These are phyloP conservation scores for Suhomyces yuchorum DNA, from an alignment of 1,139 yeast genomes.

Conservation along the genomic window DNA sequence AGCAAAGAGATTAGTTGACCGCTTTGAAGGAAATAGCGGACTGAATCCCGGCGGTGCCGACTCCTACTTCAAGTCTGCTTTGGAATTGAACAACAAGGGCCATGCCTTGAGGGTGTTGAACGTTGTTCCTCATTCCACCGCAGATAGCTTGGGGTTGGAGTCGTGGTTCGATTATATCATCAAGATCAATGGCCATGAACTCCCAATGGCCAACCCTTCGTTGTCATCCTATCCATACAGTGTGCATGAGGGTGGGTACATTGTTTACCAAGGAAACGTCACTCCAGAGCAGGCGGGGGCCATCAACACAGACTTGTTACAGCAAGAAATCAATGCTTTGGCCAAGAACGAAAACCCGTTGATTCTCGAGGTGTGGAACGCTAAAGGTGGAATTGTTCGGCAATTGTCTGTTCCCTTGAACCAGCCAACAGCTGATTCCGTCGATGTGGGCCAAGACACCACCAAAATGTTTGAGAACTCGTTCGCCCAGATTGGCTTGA, in stretches of 20 bases:
- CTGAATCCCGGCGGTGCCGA: slow-evolving; percentile 39
- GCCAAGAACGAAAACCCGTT: slow-evolving; percentile 42
- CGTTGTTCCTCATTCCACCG: slow-evolving; percentile 45
- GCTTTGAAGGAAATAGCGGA: slow-evolving; percentile 55
- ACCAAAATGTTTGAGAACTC: slow-evolving; percentile 23
- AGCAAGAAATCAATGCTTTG: slow-evolving; percentile 38
- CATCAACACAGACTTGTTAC: slow-evolving; percentile 36
- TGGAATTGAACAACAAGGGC: slow-evolving; percentile 44
- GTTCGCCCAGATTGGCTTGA: slow-evolving; percentile 56
- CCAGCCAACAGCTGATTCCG: slow-evolving; percentile 21
- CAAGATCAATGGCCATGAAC: slow-evolving; percentile 73
- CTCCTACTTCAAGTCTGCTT: slow-evolving; percentile 54
- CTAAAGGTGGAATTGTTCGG: slow-evolving; percentile 79
- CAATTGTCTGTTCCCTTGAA: slow-evolving; percentile 49
- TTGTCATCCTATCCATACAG: slow-evolving; percentile 35
- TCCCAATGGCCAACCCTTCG: slow-evolving; percentile 52
- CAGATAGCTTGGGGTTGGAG: slow-evolving; percentile 53
- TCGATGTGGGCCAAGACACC: slow-evolving; percentile 11
- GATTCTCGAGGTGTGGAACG: slow-evolving; percentile 78
- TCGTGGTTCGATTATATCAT: slow-evolving; percentile 86
- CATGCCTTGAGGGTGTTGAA: slow-evolving; percentile 45
- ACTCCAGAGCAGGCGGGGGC: slow-evolving; percentile 42
- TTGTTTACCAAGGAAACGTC: slow-evolving; percentile 40
- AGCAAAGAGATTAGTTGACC: slow-evolving; percentile 80
- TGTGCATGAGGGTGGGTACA: slow-evolving; percentile 47